Percentiles rank a stretch among this genome's conserved stretches.
Evolutionary conservation across 2,329 filamentous ascomycete genomes (phyloP).

Genomic region (Ophiostoma ulmi): DNA sequence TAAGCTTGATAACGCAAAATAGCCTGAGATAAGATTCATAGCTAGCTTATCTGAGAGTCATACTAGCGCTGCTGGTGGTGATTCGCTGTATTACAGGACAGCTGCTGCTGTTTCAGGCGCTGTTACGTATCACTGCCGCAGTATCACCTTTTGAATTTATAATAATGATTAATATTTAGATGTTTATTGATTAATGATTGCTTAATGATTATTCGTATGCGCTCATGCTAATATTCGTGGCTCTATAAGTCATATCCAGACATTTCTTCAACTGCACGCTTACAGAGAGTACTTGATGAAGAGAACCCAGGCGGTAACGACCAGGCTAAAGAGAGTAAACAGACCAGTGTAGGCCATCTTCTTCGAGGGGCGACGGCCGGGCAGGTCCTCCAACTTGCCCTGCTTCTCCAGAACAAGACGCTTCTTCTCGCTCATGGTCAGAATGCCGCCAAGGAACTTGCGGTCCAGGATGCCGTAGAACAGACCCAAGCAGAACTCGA

Average conservation of each 20-base stretch:
- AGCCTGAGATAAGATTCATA: background rate
- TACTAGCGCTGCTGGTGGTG: too few relatives aligned
- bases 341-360: slow-evolving; percentile 21
- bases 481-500: slow-evolving; percentile 31
- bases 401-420: slow-evolving; percentile 25
- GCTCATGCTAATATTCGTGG: too few relatives aligned
- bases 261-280: background rate
- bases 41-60: background rate
- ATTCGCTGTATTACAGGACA: background rate
- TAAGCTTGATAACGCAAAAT: background rate
- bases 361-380: slow-evolving; percentile 26
- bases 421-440: slow-evolving; percentile 28
- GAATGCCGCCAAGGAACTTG: slow-evolving; percentile 26
- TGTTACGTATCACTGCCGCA: background rate
- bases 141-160: background rate
- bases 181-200: background rate
- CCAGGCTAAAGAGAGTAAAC: slow-evolving; percentile 20
- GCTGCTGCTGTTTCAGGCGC: background rate
- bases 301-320: slow-evolving; percentile 29
- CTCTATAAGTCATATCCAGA: background rate
- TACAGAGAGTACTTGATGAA: slow-evolving; percentile 27
- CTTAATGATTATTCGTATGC: background rate
- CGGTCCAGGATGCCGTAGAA: slow-evolving; percentile 29
- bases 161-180: background rate
- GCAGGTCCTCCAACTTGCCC: slow-evolving; percentile 23